Evolutionary conservation across 1,139 yeast genomes (phyloP).

Genomic region (Pichia sp.): DNA sequence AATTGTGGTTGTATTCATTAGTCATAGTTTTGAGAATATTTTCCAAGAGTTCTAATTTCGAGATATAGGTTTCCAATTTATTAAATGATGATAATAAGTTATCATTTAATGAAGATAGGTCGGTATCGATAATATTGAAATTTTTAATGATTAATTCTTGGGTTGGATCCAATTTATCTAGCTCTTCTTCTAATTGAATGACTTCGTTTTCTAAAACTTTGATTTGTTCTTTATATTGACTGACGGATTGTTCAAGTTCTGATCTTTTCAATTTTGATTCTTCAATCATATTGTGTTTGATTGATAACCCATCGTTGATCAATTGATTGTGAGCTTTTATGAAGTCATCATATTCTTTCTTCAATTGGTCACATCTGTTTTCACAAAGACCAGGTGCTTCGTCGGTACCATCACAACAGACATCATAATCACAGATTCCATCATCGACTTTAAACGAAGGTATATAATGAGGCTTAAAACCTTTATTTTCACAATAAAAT

Average conservation of each 20-base stretch:
- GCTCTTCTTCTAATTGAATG: conserved; percentile 2
- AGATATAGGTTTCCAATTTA: conserved; percentile 1
- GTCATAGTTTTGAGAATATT: conserved; percentile 45
- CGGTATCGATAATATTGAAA: conserved; percentile 24
- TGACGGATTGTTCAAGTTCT: conserved; percentile 14
- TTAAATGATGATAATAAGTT: neutral
- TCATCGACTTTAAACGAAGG: conserved; percentile 72
- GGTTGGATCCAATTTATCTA: conserved; percentile 11
- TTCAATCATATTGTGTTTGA: conserved; percentile 24
- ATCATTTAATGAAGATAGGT: conserved; percentile 5
- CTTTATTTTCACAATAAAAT: conserved; percentile 79
- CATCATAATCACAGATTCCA: conserved; percentile 87
- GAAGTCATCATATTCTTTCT: conserved; percentile 36
- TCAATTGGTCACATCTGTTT: conserved; percentile 54
- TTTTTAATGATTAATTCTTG: conserved; percentile 27
- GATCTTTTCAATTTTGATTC: conserved; percentile 27
- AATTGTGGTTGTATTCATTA: conserved; percentile 77
- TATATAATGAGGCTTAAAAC: conserved; percentile 57
- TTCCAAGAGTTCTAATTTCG: conserved; percentile 37
- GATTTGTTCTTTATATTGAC: conserved; percentile 19
- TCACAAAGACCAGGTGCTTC: conserved; percentile 58
- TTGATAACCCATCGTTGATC: conserved; percentile 35
- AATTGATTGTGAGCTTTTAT: conserved; percentile 32
- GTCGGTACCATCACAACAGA: conserved; percentile 96
- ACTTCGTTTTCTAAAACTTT: conserved; percentile 13